A percentile compares a stretch with the other conserved stretches of the same genome.
phyloP scores from a whole-genome alignment of 495 filamentous ascomycete genomes.

The Beverwykella pulmonaria region DNA sequence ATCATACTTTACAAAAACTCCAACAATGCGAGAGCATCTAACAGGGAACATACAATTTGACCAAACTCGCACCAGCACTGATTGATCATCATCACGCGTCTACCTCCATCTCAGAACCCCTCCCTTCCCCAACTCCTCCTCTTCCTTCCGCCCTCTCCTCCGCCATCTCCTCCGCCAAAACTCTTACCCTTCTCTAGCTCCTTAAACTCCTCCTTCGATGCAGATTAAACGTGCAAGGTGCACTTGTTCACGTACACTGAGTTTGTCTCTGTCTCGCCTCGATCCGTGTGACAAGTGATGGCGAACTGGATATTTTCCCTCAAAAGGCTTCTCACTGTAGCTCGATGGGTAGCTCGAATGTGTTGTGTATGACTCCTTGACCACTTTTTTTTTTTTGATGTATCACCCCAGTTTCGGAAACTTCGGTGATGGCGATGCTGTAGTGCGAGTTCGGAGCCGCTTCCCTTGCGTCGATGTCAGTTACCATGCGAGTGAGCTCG shows the following conservation, averaged over 20 bases:
- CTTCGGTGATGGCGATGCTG: constrained; percentile 7
- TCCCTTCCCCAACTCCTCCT: constrained; percentile 2
- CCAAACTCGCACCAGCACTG: too few species aligned
- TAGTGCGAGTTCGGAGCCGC: not conserved
- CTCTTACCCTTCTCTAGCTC: constrained; percentile 46
- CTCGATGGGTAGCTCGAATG: not conserved
- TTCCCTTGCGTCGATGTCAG: constrained; percentile 3
- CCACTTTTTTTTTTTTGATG: not conserved
- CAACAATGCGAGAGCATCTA: too few species aligned
- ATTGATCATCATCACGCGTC: too few species aligned
- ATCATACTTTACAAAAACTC: too few species aligned
- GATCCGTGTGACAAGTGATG: not conserved
- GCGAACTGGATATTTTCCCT: not conserved
- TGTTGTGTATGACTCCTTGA: not conserved
- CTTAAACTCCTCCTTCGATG: constrained; percentile 25
- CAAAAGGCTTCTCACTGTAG: constrained; percentile 7
- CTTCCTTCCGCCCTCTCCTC: not conserved
- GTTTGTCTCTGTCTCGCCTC: constrained; percentile 1
- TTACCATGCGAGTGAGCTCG: constrained; percentile 14
- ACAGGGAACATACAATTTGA: too few species aligned
- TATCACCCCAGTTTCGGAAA: constrained; percentile 6
- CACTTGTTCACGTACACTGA: constrained; percentile 24
- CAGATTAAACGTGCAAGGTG: constrained; percentile 29
- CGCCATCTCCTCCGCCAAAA: constrained; percentile 48
- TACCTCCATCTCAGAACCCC: not conserved